Percentiles rank a stretch among this genome's conserved stretches.
phyloP scores from a whole-genome alignment of 2,329 filamentous ascomycete genomes.

The Aureobasidium mangrovei region DNA sequence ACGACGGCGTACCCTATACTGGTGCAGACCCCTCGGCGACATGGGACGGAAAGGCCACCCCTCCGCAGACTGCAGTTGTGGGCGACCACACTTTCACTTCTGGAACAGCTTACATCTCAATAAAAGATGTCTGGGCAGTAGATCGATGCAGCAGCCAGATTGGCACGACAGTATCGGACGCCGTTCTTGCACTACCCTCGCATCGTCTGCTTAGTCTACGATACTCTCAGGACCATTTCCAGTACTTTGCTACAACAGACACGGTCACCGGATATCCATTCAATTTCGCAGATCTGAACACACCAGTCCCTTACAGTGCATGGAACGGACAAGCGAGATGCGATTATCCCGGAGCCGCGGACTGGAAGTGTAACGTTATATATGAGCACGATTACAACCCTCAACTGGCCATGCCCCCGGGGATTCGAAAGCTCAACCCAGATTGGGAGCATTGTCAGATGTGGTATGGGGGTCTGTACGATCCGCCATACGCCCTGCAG shows the following conservation, averaged over 20 bases:
- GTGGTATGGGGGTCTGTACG: conserved; percentile 25
- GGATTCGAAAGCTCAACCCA: conserved; percentile 21
- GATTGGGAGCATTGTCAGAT: conserved; percentile 23
- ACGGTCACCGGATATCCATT: conserved; percentile 24
- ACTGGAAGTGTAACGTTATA: conserved; percentile 19
- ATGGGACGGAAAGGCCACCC: background rate
- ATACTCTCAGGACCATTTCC: conserved; percentile 23
- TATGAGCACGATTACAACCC: conserved; percentile 21
- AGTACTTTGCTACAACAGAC: conserved; percentile 19
- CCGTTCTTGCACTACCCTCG: conserved; percentile 24
- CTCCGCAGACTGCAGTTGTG: conserved; percentile 16
- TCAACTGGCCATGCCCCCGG: conserved; percentile 24
- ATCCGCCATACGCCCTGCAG: conserved; percentile 22
- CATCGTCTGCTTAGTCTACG: conserved; percentile 23
- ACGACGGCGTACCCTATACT: conserved; percentile 20
- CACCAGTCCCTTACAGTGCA: conserved; percentile 23
- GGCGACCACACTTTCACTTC: conserved; percentile 23
- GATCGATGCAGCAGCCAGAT: conserved; percentile 20
- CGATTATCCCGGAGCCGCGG: conserved; percentile 11
- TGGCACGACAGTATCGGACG: conserved; percentile 19
- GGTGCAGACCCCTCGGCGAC: conserved; percentile 20
- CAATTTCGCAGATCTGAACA: conserved; percentile 24
- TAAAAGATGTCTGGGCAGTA: conserved; percentile 21
- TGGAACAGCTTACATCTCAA: conserved; percentile 25
- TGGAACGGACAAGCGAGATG: conserved; percentile 23